phyloP scores from a whole-genome alignment of 345 rosid genomes.

The Gossypium rotundifolium region DNA sequence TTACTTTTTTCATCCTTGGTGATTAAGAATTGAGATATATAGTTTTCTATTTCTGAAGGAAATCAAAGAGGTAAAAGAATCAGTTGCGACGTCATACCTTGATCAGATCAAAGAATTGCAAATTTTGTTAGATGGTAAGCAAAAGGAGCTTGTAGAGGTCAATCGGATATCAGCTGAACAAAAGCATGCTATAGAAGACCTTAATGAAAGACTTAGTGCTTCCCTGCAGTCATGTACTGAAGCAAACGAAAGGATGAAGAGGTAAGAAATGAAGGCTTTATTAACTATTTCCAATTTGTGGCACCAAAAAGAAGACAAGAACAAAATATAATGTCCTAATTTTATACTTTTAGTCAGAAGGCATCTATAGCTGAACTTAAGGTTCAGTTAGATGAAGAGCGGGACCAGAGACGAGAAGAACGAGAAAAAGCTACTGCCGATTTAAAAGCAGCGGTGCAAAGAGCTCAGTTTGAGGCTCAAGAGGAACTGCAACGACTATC shows the following conservation, averaged over 20 bases:
- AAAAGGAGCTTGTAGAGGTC: constrained; percentile 53
- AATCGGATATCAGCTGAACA: constrained; percentile 63
- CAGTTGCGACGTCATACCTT: constrained; percentile 42
- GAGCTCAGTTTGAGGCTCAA: constrained; percentile 68
- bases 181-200: constrained; percentile 71
- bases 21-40: not conserved
- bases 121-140: constrained; percentile 41
- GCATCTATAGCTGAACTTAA: constrained; percentile 70
- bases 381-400: constrained; percentile 69
- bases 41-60: constrained; percentile 45
- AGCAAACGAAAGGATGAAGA: constrained; percentile 76
- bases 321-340: not conserved
- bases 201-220: constrained; percentile 70
- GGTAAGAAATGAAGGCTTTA: constrained; percentile 34
- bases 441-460: constrained; percentile 67
- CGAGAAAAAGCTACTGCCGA: constrained; percentile 67
- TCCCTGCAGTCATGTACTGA: constrained; percentile 76
- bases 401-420: constrained; percentile 76
- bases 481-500: constrained; percentile 62
- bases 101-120: constrained; percentile 52
- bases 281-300: not conserved
- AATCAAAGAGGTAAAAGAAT: constrained; percentile 57
- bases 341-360: constrained; percentile 58
- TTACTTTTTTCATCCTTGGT: not conserved
- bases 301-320: not conserved